Conservation (phyloP, 23 red algal genomes). For the Agarophyton chilense region DNA sequence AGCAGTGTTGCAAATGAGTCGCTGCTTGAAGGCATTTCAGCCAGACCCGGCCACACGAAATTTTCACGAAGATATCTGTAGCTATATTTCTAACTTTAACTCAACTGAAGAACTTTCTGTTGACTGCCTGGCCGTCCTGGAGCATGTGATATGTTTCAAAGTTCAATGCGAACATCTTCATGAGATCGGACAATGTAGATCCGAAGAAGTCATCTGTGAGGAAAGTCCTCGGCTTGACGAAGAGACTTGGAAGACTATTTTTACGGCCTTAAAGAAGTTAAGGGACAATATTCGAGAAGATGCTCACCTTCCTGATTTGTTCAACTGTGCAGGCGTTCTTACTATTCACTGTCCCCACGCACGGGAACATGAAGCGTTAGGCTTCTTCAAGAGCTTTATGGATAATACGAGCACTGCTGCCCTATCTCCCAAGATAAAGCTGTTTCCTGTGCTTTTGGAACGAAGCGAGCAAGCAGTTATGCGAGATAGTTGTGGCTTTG, state of each 20-base stretch:
- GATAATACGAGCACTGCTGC: not conserved
- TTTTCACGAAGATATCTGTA: not conserved
- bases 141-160: not conserved
- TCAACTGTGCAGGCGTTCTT: not conserved
- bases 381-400: not conserved
- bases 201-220: not conserved
- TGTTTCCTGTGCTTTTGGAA: not conserved
- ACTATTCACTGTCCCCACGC: not conserved
- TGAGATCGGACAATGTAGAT: not conserved
- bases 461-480: not conserved
- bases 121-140: not conserved
- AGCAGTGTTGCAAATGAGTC: not conserved
- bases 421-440: not conserved
- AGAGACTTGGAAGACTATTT: not conserved
- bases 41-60: not conserved
- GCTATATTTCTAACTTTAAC: slow-evolving; percentile 9
- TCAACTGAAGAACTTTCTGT: not conserved
- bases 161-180: not conserved
- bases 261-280: not conserved
- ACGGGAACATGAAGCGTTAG: not conserved
- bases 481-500: not conserved
- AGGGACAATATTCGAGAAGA: not conserved
- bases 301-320: not conserved
- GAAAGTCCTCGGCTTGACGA: not conserved
- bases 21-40: not conserved